These are phyloP conservation scores for Ustilago cynodontis DNA, from an alignment of 1,284 basidiomycete genomes.

Conservation along the genomic window DNA sequence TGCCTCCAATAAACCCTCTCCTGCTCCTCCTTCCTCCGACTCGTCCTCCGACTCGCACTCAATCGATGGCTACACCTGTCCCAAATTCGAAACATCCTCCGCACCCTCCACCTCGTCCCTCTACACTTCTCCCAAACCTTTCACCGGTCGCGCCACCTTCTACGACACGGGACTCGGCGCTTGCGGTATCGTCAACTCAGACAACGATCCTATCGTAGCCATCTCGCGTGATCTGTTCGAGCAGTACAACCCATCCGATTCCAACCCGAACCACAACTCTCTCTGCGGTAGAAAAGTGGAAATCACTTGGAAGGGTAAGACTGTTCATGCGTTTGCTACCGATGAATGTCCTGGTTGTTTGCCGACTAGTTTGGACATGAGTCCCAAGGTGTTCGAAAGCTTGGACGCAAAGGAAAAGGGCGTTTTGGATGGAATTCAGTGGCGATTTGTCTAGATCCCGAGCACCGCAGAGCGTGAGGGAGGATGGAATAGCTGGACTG, in stretches of 20 bases:
- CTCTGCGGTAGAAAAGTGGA: conserved; percentile 76
- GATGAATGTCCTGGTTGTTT: conserved; percentile 82
- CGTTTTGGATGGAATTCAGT: conserved; percentile 49
- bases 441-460: conserved; percentile 35
- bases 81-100: conserved; percentile 16
- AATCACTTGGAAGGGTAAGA: conserved; percentile 74
- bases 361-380: conserved; percentile 80
- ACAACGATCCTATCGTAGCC: conserved; percentile 49
- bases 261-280: conserved; percentile 45
- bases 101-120: conserved; percentile 23
- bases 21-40: not conserved
- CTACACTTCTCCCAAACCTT: conserved; percentile 11
- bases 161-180: conserved; percentile 48
- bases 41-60: conserved; percentile 7
- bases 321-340: conserved; percentile 75
- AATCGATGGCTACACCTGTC: conserved; percentile 42
- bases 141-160: conserved; percentile 45
- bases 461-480: too few relatives aligned
- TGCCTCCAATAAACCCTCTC: not conserved
- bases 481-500: not conserved
- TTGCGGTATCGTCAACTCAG: conserved; percentile 37
- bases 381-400: conserved; percentile 77
- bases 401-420: conserved; percentile 49
- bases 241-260: conserved; percentile 34
- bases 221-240: conserved; percentile 55